Evolutionary conservation across 1,284 basidiomycete species (phyloP), one percentile per base, ranked within the genome.

Genomic region (Dichomitus squalens): DNA sequence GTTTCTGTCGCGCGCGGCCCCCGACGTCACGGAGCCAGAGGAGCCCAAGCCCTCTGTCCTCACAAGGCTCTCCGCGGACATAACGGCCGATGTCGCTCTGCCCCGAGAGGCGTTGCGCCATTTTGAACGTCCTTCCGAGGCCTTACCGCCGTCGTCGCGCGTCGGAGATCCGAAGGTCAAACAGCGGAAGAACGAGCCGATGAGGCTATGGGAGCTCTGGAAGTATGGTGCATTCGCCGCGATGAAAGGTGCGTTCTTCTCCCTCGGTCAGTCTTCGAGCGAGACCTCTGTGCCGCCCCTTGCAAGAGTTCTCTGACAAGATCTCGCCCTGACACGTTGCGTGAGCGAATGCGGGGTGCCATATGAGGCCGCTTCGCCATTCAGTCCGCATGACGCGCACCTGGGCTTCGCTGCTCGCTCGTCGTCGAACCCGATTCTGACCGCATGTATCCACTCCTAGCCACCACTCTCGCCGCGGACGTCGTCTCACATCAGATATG

Each of bases 401-500:
- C 35, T 34, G 0, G 44, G 48, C 47, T 47, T 31, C 23, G n/a
- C 35, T 20, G 21, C 50, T 21, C 23, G 14, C 23, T 43, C 39
- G 18, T 33, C 7, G 31, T 20, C 1, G 12, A 50, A 23, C n/a
- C n/a, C 33, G n/a, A 31, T 43, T 16, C 41, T 50, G 40, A 41
- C 49, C n/a, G 31, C 27, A 48, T 47, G 48, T 12, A 20, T 12
- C 29, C n/a, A 39, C 31, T 12, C 23, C 23, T 68, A 93, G 92
- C 85, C 25, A 86, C 85, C 33, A 84, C 87, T 44, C 70, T 94
- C 8, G 83, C 85, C 5, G 73, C 77, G 21, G 92, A 92, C 55
- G 79, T 93, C 25, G 72, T 92, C 33, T 79, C 81, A 7, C 86
- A 95, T 68, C 83, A 86, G 63, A 73, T 94, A 40, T 89, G 84